These are phyloP conservation scores for Chlorella sp. DNA, from an alignment of 139 green algal genomes.

Conservation along the genomic window DNA sequence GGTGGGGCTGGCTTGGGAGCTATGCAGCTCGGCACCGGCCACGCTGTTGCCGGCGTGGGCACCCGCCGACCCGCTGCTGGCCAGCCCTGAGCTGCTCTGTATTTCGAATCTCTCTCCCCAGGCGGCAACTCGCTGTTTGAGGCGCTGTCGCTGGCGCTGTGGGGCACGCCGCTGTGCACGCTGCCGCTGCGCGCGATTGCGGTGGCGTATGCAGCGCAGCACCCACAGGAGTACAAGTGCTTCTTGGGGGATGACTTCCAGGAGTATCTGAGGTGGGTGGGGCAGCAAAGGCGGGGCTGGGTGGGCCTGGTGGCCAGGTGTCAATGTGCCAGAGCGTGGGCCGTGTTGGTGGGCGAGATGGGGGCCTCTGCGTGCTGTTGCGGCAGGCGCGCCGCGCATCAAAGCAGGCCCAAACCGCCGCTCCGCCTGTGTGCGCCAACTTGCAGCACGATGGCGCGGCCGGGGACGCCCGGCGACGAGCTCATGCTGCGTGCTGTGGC, in stretches of 20 bases:
- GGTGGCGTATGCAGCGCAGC: conserved; percentile 11
- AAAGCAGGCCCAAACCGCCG: not conserved
- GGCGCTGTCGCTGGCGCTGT: conserved; percentile 32
- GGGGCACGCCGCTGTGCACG: conserved; percentile 21
- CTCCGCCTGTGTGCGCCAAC: too few relatives aligned
- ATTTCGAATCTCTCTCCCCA: not conserved
- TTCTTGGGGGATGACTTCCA: conserved; percentile 57
- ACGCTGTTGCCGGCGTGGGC: too few relatives aligned
- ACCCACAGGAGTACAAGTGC: conserved; percentile 36
- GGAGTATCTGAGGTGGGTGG: conserved; percentile 32
- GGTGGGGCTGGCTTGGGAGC: not conserved
- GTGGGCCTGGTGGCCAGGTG: not conserved
- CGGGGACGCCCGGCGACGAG: conserved; percentile 47
- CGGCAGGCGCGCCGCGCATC: too few relatives aligned
- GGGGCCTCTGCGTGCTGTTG: too few relatives aligned
- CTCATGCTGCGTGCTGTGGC: conserved; percentile 50
- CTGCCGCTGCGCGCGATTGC: conserved; percentile 17
- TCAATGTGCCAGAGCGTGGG: too few relatives aligned
- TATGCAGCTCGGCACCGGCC: too few relatives aligned
- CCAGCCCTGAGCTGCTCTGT: too few relatives aligned
- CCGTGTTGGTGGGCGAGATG: too few relatives aligned
- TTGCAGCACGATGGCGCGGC: conserved; percentile 39
- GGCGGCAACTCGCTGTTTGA: conserved; percentile 41
- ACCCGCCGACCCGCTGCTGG: not conserved
- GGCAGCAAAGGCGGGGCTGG: too few relatives aligned